Evolutionary conservation across 2,329 filamentous ascomycete genomes (phyloP), one percentile per base, ranked within the genome.

Genomic region (Alternaria dauci): DNA sequence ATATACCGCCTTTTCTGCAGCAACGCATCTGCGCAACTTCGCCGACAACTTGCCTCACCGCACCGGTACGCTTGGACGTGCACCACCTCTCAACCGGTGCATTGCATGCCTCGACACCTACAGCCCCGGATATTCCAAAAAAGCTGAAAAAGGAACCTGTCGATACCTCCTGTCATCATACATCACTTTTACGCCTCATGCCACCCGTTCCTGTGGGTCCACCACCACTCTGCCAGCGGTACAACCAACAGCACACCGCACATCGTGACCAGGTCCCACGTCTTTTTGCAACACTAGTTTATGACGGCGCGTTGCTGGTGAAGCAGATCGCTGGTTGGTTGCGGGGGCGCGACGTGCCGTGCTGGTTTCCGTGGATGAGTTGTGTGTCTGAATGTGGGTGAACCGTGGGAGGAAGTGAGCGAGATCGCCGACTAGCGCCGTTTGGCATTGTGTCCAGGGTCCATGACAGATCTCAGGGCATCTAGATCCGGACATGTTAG

Each of bases 1-100:
- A 57, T 44, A 51, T 57, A 57, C 46, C 38, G 28, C 55, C 28
- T 52, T 11, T 57, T 57, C 55, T 41, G 46, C 30, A 51, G 16
- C 23, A 43, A 18, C 14, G 34, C 46, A 41, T 44, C 28, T 51
- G 46, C 23, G 34, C 38, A 18, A 52, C 16, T 30, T 57, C 46
- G 47, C 55, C 55, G 55, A 52, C 5, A 39, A 43, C 20, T 28
- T 43, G 47, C 14, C 26, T 57, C 36, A 57, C 38, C 26, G 32
- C 55, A 26, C 47, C 55, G 38, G 46, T 50, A 44, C 38, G 39
- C 44, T 52, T 51, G 55, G 38, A 43, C 36, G 38, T 46, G 36
- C 28, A 42, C 52, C 20, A 26, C 28, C 14, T 41, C 16, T 41
- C 38, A 30, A 41, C 38, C 41, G 38, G 20, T 38, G 50, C 36